Base-by-base conservation (phyloP, 257 asterid genomes). In the Prunella vulgaris region DNA sequence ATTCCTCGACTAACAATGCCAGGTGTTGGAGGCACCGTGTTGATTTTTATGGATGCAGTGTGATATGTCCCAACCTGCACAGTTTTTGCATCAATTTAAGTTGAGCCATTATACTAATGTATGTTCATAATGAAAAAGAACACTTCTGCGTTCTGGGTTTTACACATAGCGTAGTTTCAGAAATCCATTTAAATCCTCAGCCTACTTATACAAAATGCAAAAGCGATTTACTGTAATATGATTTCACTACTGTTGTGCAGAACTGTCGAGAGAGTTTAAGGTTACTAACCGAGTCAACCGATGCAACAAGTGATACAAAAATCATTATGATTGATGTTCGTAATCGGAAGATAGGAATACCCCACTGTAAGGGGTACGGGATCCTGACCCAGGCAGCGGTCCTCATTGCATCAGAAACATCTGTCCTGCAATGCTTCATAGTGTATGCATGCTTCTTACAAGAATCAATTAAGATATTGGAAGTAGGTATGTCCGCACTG, bases 361-460 rank as follows among this genome's bases (percentile, higher is more conserved):
- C 99, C 99, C 99, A 94, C 61, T 94, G 97, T 71, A 94, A 76
- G 49, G 97, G 97, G 82, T 94, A 94, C 15, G 99, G 99, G 56
- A 94, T 84, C 79, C 97, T 77, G 66, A 91, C 87, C 97, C 99
- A 94, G 28, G 90, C 92, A 78, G 99, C 87, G 2, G 97, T 94
- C 79, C 88, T 85, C 92, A 86, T 83, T 27, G 99, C 97, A 85
- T 86, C 77, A 21, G 99, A 94, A 76, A 91, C 96, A 64, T 94
- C 99, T 5, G 99, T 91, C 77, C 99, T 80, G 72, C 99, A 94
- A 71, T 89, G 99, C 76, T 84, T 86, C 99, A 94, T 94, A 5
- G 97, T 91, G 80, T 91, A 88, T 70, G 95, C 97, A 74, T 94
- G 99, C 84, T 71, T 87, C 76, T 83, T 79, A 64, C 99, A 94